Conservation (phyloP, 148 eudicot species). For the Fagopyrum esculentum region DNA sequence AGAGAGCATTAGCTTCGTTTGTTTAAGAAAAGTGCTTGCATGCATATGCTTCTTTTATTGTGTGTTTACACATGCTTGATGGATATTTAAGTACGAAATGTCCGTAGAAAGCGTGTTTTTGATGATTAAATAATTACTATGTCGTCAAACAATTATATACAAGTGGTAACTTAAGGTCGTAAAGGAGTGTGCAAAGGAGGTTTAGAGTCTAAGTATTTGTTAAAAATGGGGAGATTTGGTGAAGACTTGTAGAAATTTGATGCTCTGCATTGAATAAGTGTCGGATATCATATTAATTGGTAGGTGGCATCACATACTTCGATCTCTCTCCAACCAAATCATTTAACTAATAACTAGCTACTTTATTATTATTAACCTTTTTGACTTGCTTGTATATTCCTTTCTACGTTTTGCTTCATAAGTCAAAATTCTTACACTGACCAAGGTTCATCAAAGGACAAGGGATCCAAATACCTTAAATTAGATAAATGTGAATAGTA, state of each 20-base stretch:
- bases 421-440: no score
- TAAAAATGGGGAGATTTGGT: conserved; percentile 1
- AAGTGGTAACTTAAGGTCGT: neutral
- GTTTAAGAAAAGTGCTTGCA: neutral
- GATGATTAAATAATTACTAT: neutral
- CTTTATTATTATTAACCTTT: neutral
- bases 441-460: no score
- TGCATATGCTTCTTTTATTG: neutral
- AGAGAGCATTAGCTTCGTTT: no score
- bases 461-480: no score
- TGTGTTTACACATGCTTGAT: neutral
- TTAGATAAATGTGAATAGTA: no score
- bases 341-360: neutral
- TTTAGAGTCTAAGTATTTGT: neutral
- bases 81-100: neutral
- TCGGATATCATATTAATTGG: neutral
- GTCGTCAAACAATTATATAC: neutral
- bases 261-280: neutral
- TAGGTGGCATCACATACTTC: neutral
- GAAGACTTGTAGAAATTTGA: neutral
- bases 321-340: neutral
- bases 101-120: neutral
- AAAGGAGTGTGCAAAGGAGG: conserved; percentile 2
- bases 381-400: neutral
- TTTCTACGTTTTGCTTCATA: neutral